Evolutionary conservation across 371 early-diverging fungal species (phyloP), one percentile per base, ranked within the genome.

Genomic region (Rhizopus arrhizus): DNA sequence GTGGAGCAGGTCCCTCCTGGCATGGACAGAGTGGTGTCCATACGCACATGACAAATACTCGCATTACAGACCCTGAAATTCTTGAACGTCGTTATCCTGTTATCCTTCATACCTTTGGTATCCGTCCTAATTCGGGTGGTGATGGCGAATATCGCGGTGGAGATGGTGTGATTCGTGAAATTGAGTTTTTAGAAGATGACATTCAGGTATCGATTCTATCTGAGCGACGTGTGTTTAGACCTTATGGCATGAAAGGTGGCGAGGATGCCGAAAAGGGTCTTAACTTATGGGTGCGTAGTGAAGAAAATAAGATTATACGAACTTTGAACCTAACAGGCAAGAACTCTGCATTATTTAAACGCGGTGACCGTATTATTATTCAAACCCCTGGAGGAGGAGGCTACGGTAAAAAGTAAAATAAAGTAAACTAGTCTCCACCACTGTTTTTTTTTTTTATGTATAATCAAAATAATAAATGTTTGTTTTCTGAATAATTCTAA

Each of bases 31-130:
- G 89, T 63, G 90, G 85, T 64, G 82, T 84, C 3, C 86, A 86
- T 58, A 85, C 84, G 48, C 96, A 98, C 69, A 98, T 97, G 96
- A 96, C 96, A 34, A 97, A 98, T 69, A 96, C 96, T 0, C 86
- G 95, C 16, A 97, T 96, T 62, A 98, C 98, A 0, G 98, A 98
- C 69, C 93, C 94, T 0, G 98, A 98, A 72, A 95, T 96, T 34
- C 74, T 96, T 22, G 98, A 97, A 68, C 82, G 90, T 46, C 83
- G 96, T n/a, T 96, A 96, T 64, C 96, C 98, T 2, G 96, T 98
- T 11, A 71, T 97, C 12, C 73, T 98, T 33, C 89, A 88, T 33
- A 84, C 88, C 64, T 98, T 96, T 70, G 85, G 90, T 0, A 69
- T 96, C 29, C 85, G 97, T 6, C 59, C 65, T 50, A 75, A 79